Evolutionary conservation across 768 basidiomycete species (phyloP).

Genomic region (Russula sp.): DNA sequence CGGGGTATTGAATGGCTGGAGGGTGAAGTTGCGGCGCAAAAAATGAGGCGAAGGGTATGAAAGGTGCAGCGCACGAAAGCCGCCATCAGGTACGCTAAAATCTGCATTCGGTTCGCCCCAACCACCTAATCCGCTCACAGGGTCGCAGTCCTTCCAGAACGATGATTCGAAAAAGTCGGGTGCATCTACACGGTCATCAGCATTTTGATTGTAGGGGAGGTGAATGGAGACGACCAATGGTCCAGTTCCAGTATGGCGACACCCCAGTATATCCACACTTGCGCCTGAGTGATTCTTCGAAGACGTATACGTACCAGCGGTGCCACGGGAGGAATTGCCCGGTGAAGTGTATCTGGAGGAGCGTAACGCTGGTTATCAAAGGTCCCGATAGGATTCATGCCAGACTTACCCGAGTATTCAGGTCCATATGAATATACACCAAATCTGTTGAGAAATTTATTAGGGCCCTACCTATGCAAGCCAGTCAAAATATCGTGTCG

Average conservation of each 20-base stretch:
- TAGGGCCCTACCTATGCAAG: too few species aligned
- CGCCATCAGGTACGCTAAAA: slow-evolving; percentile 28
- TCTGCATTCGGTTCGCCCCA: slow-evolving; percentile 28
- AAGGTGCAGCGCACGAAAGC: slow-evolving; percentile 27
- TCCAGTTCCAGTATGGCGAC: slow-evolving; percentile 31
- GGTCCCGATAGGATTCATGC: not conserved
- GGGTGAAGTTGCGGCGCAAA: slow-evolving; percentile 33
- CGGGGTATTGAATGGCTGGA: slow-evolving; percentile 28
- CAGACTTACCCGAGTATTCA: slow-evolving; percentile 23
- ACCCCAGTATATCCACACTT: slow-evolving; percentile 26
- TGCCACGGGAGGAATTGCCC: slow-evolving; percentile 30
- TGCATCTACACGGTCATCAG: slow-evolving; percentile 23
- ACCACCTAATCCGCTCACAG: slow-evolving; percentile 27
- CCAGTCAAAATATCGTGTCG: not conserved
- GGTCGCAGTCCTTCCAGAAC: slow-evolving; percentile 26
- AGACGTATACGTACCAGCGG: slow-evolving; percentile 26
- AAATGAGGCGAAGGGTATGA: slow-evolving; percentile 33
- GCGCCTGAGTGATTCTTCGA: slow-evolving; percentile 25
- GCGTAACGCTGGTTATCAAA: not conserved
- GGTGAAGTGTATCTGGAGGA: slow-evolving; percentile 25
- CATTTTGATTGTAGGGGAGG: not conserved
- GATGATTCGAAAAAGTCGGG: slow-evolving; percentile 24
- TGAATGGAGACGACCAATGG: slow-evolving; percentile 16
- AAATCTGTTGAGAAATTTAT: slow-evolving; percentile 18
- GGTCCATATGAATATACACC: slow-evolving; percentile 29